Conservation (phyloP, 179 eudicot species). For the Sideroxylon spinosum region DNA sequence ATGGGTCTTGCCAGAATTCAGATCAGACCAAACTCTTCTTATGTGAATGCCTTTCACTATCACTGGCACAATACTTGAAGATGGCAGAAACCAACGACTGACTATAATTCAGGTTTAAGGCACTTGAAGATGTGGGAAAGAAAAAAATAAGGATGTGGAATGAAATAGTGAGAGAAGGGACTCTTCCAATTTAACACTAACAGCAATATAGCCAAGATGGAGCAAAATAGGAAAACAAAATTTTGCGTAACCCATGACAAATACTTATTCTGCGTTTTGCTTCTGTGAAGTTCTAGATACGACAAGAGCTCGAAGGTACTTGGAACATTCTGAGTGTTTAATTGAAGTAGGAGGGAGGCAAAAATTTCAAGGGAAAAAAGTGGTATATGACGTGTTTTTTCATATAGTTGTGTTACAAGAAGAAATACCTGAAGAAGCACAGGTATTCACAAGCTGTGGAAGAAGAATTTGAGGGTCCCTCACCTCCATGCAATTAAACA, state of each 20-base stretch:
- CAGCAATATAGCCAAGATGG: not conserved
- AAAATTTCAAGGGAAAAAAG: not conserved
- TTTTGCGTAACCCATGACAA: too few species aligned
- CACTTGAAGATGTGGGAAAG: not conserved
- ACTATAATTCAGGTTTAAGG: too few species aligned
- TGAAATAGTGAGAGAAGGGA: not conserved
- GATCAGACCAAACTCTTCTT: not conserved
- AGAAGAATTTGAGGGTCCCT: constrained; percentile 73
- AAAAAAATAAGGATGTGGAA: not conserved
- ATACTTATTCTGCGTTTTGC: not conserved
- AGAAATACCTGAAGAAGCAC: constrained; percentile 65
- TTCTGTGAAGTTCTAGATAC: not conserved
- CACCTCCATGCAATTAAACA: constrained; percentile 83
- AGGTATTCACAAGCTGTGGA: constrained; percentile 58
- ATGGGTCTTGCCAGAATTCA: too few species aligned
- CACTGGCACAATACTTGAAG: not conserved
- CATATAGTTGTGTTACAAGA: not conserved
- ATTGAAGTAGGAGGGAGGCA: not conserved
- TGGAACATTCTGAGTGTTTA: not conserved
- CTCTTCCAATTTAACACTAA: not conserved
- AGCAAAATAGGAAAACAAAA: not conserved
- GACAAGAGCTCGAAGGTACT: not conserved
- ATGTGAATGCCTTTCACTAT: not conserved
- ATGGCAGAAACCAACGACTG: not conserved
- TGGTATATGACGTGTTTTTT: not conserved